These are phyloP conservation scores for Sparassis latifolia DNA, from an alignment of 1,284 basidiomycete species.

Conservation along the genomic window DNA sequence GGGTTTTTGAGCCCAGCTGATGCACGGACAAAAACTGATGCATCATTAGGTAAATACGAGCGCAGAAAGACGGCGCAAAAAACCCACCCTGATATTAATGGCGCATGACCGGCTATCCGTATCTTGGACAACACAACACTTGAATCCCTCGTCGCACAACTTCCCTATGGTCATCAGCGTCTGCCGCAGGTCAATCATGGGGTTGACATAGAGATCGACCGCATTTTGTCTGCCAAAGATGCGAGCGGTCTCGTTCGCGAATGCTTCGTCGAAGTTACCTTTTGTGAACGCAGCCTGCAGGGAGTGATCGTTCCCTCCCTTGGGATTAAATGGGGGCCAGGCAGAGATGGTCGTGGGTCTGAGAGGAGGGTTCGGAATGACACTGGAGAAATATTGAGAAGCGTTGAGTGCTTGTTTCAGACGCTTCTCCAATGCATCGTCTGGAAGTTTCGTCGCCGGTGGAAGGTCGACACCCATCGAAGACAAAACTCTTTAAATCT, in stretches of 20 bases:
- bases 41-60: background rate
- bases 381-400: constrained; percentile 15
- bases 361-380: constrained; percentile 11
- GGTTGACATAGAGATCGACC: constrained; percentile 18
- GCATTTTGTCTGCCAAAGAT: background rate
- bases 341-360: constrained; percentile 10
- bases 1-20: constrained; percentile 22
- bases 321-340: constrained; percentile 6
- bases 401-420: constrained; percentile 21
- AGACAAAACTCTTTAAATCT: constrained; percentile 7
- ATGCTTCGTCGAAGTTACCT: constrained; percentile 12
- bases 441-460: constrained; percentile 18
- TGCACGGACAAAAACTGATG: constrained; percentile 26
- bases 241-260: background rate
- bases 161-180: constrained; percentile 26
- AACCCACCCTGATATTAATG: constrained; percentile 26
- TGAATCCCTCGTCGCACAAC: constrained; percentile 19
- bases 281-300: constrained; percentile 7
- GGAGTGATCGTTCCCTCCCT: background rate
- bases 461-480: constrained; percentile 24
- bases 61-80: background rate
- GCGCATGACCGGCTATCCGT: constrained; percentile 15
- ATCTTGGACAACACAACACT: constrained; percentile 23
- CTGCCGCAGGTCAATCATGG: constrained; percentile 31
- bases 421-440: constrained; percentile 21